Evolutionary conservation across 1,284 basidiomycete genomes (phyloP).

Genomic region (Pseudozyma sp.): DNA sequence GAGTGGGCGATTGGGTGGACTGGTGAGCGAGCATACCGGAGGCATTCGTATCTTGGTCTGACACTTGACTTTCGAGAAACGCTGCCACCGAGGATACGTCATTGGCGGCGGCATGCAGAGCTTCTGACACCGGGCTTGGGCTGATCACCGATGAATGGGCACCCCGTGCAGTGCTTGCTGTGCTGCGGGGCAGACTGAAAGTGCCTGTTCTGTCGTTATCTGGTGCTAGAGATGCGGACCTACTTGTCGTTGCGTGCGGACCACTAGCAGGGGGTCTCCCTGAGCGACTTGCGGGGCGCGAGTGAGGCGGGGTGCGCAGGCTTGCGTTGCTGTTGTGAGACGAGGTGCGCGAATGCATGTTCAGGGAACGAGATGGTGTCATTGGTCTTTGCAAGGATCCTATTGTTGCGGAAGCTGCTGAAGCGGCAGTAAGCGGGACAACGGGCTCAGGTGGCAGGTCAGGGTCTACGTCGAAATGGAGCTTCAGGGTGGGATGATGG

Average conservation of each 20-base stretch:
- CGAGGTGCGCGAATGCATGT: conserved; percentile 32
- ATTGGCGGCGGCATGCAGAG: conserved; percentile 3
- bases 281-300: conserved; percentile 37
- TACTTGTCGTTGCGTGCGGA: conserved; percentile 16
- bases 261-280: conserved; percentile 16
- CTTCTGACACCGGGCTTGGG: conserved; percentile 18
- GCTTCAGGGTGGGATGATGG: conserved; percentile 60
- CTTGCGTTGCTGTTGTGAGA: conserved; percentile 24
- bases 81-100: conserved; percentile 24
- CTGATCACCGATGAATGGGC: conserved; percentile 12
- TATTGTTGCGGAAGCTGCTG: background rate
- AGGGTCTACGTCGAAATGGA: conserved; percentile 56
- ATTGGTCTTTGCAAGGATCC: conserved; percentile 21
- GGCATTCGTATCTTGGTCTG: background rate
- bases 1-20: conserved; percentile 16
- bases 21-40: background rate
- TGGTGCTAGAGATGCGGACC: conserved; percentile 17
- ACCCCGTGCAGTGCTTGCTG: conserved; percentile 9
- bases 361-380: conserved; percentile 25
- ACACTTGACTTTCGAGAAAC: conserved; percentile 36
- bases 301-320: conserved; percentile 33
- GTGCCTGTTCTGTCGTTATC: conserved; percentile 8
- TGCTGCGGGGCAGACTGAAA: background rate
- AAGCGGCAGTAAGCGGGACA: conserved; percentile 2
- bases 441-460: conserved; percentile 36